Base-by-base conservation (phyloP, 2,329 filamentous ascomycete species). In the Neoascochyta sp. region DNA sequence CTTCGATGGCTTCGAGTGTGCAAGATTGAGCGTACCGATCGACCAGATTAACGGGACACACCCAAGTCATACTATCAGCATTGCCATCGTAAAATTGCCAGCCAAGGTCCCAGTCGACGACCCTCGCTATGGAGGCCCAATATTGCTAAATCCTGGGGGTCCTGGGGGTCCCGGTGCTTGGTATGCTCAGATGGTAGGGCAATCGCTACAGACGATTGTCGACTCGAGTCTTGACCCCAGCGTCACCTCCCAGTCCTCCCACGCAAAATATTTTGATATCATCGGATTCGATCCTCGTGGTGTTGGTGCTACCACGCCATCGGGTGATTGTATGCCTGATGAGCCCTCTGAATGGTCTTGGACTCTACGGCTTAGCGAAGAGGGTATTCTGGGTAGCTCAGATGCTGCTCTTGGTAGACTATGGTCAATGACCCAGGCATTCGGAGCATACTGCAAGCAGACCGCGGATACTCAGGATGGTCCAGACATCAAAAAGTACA, bases 221-320 rank as follows among this genome's bases (percentile, higher is more conserved):
- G 61, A 61, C 32, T 46, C 52, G 9, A 25, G 29, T 11, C 29
- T 41, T 3, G 23, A 50, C 16, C 30, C 45, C 5, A 17, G 24
- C 4, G 12, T 27, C 9, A 19, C 14, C 27, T 43, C 22, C 3
- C 18, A 20, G 13, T 20, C 13, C 3, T 37, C 41, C 1, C 45
- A 56, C 7, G 52, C 48, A 18, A 64, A 54, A 27, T 64, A 63
- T 32, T 69, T 57, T 34, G 67, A 70, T 33, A 51, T 70, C 20
- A 53, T 70, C 14, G 57, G 60, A n/a, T 70, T 69, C 22, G 67
- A 70, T 39, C 67, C 67, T 4, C 55, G 67, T 9, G 66, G 65
- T 7, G 58, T 68, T 13, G 62, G 57, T 9, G 43, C 47, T 18
- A 60, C 60, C 1, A 50, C 52, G 9, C 66, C 66, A 1, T 26